phyloP scores from a whole-genome alignment of 352 stramenopile genomes.

The Pythium angustatum region DNA sequence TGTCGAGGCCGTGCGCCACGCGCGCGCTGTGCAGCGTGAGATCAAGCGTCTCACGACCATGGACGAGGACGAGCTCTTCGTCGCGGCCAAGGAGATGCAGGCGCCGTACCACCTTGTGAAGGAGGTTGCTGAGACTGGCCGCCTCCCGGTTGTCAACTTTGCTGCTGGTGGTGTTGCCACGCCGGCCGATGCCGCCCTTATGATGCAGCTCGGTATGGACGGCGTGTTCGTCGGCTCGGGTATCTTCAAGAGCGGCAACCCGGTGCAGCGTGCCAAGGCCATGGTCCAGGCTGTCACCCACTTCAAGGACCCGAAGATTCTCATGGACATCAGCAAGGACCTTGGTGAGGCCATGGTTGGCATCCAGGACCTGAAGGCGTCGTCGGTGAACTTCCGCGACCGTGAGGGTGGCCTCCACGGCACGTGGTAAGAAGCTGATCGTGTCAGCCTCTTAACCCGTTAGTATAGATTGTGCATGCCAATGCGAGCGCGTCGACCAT shows the following conservation, averaged over 20 bases:
- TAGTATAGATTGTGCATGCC: neutral
- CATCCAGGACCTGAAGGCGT: slow-evolving; percentile 95
- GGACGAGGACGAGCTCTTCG: slow-evolving; percentile 97
- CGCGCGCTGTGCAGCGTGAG: slow-evolving; percentile 90
- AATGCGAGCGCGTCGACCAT: no score
- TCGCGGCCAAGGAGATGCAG: slow-evolving; percentile 96
- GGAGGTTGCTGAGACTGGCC: slow-evolving; percentile 89
- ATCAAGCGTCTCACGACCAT: slow-evolving; percentile 92
- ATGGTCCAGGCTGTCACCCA: slow-evolving; percentile 98
- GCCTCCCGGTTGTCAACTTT: slow-evolving; percentile 98
- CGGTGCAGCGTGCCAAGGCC: slow-evolving; percentile 91
- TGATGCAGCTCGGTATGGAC: slow-evolving; percentile 99
- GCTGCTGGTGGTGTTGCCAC: slow-evolving; percentile 97
- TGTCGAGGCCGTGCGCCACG: slow-evolving; percentile 97
- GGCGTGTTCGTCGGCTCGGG: slow-evolving; percentile 98
- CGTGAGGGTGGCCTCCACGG: slow-evolving; percentile 89
- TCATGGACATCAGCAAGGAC: slow-evolving; percentile 95
- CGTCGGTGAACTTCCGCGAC: slow-evolving; percentile 97
- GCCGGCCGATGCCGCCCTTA: slow-evolving; percentile 96
- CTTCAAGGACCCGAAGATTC: slow-evolving; percentile 96
- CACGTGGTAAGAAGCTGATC: slow-evolving; percentile 73
- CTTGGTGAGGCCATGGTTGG: slow-evolving; percentile 98
- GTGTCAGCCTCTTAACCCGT: no score
- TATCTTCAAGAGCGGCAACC: slow-evolving; percentile 98
- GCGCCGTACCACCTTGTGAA: slow-evolving; percentile 94